These are phyloP conservation scores for Cymodocea nodosa DNA, from an alignment of 116 monocot species.

Conservation along the genomic window DNA sequence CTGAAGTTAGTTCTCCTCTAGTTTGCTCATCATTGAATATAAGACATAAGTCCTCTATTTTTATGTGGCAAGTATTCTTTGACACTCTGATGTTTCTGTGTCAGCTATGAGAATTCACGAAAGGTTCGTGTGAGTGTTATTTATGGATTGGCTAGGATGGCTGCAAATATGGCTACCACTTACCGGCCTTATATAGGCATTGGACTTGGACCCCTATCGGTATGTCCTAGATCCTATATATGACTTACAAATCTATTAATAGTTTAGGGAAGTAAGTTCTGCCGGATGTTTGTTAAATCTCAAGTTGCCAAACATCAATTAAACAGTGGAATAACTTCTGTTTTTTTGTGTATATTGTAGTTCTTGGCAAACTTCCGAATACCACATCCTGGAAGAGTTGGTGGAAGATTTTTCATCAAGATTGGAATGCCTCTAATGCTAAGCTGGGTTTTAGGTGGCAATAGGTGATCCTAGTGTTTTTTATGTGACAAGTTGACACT, in stretches of 20 bases:
- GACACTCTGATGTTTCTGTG: conserved; percentile 3
- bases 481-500: too few relatives aligned
- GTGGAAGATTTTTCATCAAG: conserved; percentile 89
- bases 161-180: conserved; percentile 94
- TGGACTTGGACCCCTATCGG: conserved; percentile 96
- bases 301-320: not conserved
- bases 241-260: not conserved
- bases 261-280: not conserved
- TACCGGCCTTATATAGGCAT: conserved; percentile 92
- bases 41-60: not conserved
- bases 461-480: conserved; percentile 36
- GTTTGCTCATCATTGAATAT: not conserved
- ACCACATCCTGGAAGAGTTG: conserved; percentile 98
- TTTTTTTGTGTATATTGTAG: conserved; percentile 20
- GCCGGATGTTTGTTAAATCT: not conserved
- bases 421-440: conserved; percentile 83
- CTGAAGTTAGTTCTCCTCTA: not conserved
- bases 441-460: conserved; percentile 89
- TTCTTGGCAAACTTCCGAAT: conserved; percentile 78
- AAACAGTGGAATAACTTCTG: not conserved
- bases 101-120: conserved; percentile 89
- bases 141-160: conserved; percentile 95
- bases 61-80: not conserved
- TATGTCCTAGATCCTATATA: conserved; percentile 17
- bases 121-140: conserved; percentile 81